Evolutionary conservation across 2,329 filamentous ascomycete genomes (phyloP), one percentile per base, ranked within the genome.

Genomic region (Aspergillus sp.): DNA sequence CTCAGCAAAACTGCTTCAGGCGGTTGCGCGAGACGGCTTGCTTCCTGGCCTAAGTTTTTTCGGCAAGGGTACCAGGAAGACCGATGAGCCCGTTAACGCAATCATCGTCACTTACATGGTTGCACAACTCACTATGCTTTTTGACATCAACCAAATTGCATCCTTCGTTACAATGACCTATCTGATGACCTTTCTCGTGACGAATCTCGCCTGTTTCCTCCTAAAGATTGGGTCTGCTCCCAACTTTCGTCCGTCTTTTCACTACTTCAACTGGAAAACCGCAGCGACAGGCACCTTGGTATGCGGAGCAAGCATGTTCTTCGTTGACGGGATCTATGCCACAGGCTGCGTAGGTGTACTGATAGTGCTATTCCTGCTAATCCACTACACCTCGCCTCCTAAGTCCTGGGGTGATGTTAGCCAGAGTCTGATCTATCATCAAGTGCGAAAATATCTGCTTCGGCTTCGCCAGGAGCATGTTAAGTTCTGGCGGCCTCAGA

Each of bases 351-450:
- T 95, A 17, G 87, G 84, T 11, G 80, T 93, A 17, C 80, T 96
- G 7, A 80, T 94, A 7, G 76, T 90, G n/a, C 80, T 96, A 2
- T 96, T 96, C 72, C 76, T 93, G 15, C 77, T 96, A 36, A 95
- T 96, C 27, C 92, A 96, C 70, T 96, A 94, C 67, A 88, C 89
- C 0, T 90, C 89, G 32, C 90, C 91, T 0, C 92, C 92, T 0
- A 96, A 96, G 71, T 86, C 89, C 38, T 96, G 92, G 92, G 92
- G 92, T 1, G 92, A 96, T 73, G 91, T 96, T 17, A 93, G 90
- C 8, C 92, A 96, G 69, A 93, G 91, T 68, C 79, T 96, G 62
- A 96, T 96, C 55, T 96, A 96, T 70, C 86, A 89, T 64, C 92
- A 96, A 78, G 91, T 96, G 13, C 85, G 92, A 61, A 96, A 96